Evolutionary conservation across 176 grass and related monocot genomes (phyloP), one percentile per base, ranked within the genome.

Genomic region (Triticum turgidum): DNA sequence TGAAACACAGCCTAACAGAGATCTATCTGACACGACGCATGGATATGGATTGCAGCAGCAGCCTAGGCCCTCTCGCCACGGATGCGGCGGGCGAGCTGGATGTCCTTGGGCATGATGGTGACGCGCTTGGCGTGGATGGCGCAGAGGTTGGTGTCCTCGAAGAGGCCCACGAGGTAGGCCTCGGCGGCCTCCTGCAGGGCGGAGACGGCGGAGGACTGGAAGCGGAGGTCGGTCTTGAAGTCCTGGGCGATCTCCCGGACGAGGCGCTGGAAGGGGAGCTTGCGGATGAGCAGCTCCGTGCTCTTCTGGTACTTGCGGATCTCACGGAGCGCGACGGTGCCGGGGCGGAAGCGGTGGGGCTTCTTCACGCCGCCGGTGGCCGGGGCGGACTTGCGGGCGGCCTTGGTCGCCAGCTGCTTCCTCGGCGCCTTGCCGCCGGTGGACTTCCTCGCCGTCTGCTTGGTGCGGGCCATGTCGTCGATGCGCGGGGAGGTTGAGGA

Each of bases 291-390:
- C 27, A 94, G 82, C 82, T 94, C 89, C 4, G 89, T 94, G 85
- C 89, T 94, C 87, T 94, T 94, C 84, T 94, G 92, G 84, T 94
- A 94, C 87, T 91, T 94, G 87, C 89, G 87, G 81, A 94, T 94
- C 92, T 89, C 92, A 0, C 92, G 70, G n/a, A 94, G 92, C 3
- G 89, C 89, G 45, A 94, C 92, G 84, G 92, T 94, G 47, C 92
- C 92, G 1, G 87, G 87, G 47, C 89, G 82, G 82, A 94, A 94
- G 38, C 89, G 92, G 79, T 94, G 92, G 5, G 92, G 92, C 89
- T 92, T 94, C 92, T 94, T 94, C 72, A 91, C 89, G 0, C 92
- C 92, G 39, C 92, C 89, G 15, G 89, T 94, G 1, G 85, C 92
- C 20, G 92, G 92, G 0, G 89, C 89, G 4, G 89, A 92, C 87